Evolutionary conservation across 2,329 filamentous ascomycete species (phyloP).

Genomic region (Fusarium globosum): DNA sequence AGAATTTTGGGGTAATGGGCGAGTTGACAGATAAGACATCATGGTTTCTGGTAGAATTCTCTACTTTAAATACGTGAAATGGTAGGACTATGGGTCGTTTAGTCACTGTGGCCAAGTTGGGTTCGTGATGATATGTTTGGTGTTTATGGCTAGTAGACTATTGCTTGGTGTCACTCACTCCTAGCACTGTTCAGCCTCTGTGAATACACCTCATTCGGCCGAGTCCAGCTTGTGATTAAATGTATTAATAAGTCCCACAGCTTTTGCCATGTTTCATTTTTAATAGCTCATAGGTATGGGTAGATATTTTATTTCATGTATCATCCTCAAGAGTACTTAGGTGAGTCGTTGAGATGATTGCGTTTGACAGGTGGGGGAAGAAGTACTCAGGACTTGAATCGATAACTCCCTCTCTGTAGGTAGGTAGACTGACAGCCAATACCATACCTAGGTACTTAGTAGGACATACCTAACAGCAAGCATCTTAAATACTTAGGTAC

Average conservation of each 20-base stretch:
- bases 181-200: background rate
- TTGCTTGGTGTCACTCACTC: background rate
- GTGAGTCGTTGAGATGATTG: background rate
- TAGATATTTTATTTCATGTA: background rate
- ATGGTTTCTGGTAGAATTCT: background rate
- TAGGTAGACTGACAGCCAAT: background rate
- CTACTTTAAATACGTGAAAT: background rate
- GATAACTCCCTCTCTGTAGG: too few species aligned
- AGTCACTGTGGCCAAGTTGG: constrained; percentile 2
- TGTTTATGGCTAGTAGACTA: background rate
- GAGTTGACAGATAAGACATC: background rate
- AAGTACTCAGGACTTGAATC: background rate
- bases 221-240: background rate
- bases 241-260: too few species aligned
- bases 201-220: background rate
- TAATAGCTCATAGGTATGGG: background rate
- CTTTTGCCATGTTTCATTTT: background rate
- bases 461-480: too few species aligned
- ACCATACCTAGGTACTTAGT: too few species aligned
- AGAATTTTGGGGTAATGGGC: background rate
- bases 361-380: background rate
- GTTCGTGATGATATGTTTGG: constrained; percentile 21
- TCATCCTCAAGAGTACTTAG: background rate
- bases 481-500: background rate
- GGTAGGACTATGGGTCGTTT: background rate